Conservation (phyloP, 306 rosid genomes). For the Acacia melanoxylon region DNA sequence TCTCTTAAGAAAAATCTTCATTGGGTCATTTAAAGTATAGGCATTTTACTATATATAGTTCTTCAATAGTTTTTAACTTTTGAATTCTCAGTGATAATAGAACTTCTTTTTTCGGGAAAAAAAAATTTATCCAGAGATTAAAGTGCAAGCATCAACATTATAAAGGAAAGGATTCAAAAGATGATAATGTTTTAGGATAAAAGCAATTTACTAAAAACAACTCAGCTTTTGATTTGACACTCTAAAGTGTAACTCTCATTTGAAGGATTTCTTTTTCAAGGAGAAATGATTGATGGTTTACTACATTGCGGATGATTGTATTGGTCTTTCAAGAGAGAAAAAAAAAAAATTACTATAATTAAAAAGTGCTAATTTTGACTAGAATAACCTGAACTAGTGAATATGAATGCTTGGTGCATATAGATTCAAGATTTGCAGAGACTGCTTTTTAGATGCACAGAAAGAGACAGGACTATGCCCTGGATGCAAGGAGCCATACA, state of each 20-base stretch:
- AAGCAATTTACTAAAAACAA: neutral
- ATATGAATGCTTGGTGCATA: neutral
- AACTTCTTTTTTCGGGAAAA: no score
- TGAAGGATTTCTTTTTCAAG: no score
- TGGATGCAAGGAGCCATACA: slow-evolving; percentile 86
- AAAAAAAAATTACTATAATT: no score
- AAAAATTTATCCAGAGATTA: neutral
- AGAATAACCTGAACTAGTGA: neutral
- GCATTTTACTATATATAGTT: neutral
- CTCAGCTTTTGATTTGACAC: neutral
- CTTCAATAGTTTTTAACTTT: neutral
- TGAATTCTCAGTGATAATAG: neutral
- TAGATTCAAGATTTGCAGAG: slow-evolving; percentile 92
- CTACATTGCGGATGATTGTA: no score
- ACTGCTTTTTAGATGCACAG: slow-evolving; percentile 78
- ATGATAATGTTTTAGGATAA: neutral
- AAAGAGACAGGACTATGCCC: slow-evolving; percentile 73
- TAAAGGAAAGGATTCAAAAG: neutral
- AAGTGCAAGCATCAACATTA: neutral
- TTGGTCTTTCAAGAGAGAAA: no score
- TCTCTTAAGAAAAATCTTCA: neutral
- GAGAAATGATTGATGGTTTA: no score
- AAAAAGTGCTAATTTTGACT: neutral
- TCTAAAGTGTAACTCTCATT: neutral
- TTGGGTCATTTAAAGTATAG: neutral